Base-by-base conservation (phyloP, 2,329 filamentous ascomycete species). In the Talaromyces sp. region DNA sequence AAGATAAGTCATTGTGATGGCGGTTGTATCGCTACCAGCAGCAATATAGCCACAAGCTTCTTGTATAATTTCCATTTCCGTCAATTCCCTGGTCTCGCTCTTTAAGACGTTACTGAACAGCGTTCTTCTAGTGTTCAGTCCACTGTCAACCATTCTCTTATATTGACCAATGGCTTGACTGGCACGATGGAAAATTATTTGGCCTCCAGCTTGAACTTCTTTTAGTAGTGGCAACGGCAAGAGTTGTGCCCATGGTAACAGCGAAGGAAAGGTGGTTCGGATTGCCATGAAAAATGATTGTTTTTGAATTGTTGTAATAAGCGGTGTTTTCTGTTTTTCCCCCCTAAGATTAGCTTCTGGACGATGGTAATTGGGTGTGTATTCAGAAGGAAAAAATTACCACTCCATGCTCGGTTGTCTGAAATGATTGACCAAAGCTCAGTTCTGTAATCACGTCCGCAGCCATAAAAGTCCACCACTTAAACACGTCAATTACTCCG, bases 401-500 rank as follows among this genome's bases (percentile, higher is more conserved):
- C 71, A 80, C 68, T n/a, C 81, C 82, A 3, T 69, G 68, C 59
- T 86, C 82, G 2, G 87, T 68, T 73, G 81, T 81, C 0, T 72
- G 69, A 60, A 86, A 85, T 0, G 82, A 82, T n/a, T 85, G 78
- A 0, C 84, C 83, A 68, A 86, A 86, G 0, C 73, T 79, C 4
- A 86, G 68, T 57, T 84, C 76, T 0, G 78, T 81, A 57, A 85
- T 82, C 0, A 84, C 70, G 66, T 87, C 84, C 0, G 82, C 83
- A 0, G 82, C 71, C 75, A 85, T 79, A 59, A 83, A 84, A 5
- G 79, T 68, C 72, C 76, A 82, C 83, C 83, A 86, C 61, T 84
- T 83, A 61, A 78, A 75, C 0, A 85, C 70, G 63, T 86, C 82
- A 0, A 72, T 74, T 0, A 63, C 70, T 0, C 79, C 75, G 0